Percentiles rank a stretch among this genome's conserved stretches.
These are phyloP conservation scores for Penicillium atrosanguineum DNA, from an alignment of 495 filamentous ascomycete genomes.

Conservation along the genomic window DNA sequence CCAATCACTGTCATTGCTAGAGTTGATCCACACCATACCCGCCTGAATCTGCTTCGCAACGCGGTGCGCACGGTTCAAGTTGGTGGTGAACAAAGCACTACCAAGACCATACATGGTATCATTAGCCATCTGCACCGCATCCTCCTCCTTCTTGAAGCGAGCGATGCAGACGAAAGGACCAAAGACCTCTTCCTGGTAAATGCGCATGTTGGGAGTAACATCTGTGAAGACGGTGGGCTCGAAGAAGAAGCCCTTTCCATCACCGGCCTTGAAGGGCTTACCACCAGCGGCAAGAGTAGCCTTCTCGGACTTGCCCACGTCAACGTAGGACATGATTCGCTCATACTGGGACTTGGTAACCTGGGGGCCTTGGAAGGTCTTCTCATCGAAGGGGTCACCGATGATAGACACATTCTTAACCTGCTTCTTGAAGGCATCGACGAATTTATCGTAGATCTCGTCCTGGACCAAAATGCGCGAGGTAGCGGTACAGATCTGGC, in stretches of 20 bases:
- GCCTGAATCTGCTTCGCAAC: slow-evolving; percentile 50
- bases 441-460: slow-evolving; percentile 79
- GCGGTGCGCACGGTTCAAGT: slow-evolving; percentile 43
- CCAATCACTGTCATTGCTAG: slow-evolving; percentile 67
- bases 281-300: slow-evolving; percentile 67
- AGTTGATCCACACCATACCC: slow-evolving; percentile 58
- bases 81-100: slow-evolving; percentile 48
- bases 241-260: slow-evolving; percentile 51
- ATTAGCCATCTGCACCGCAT: slow-evolving; percentile 51
- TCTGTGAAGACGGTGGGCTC: slow-evolving; percentile 48
- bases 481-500: slow-evolving; percentile 87
- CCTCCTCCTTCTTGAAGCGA: slow-evolving; percentile 49
- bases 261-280: slow-evolving; percentile 55
- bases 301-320: slow-evolving; percentile 74
- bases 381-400: slow-evolving; percentile 78
- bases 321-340: slow-evolving; percentile 81
- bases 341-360: slow-evolving; percentile 83
- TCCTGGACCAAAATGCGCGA: slow-evolving; percentile 82
- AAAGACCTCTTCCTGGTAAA: slow-evolving; percentile 56
- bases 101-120: slow-evolving; percentile 47
- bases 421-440: slow-evolving; percentile 69
- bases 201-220: slow-evolving; percentile 46
- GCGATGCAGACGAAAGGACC: slow-evolving; percentile 53
- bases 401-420: slow-evolving; percentile 72
- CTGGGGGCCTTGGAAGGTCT: slow-evolving; percentile 82